phyloP scores from a whole-genome alignment of 192 early-diverging fungal genomes.

The Diversispora eburnea region DNA sequence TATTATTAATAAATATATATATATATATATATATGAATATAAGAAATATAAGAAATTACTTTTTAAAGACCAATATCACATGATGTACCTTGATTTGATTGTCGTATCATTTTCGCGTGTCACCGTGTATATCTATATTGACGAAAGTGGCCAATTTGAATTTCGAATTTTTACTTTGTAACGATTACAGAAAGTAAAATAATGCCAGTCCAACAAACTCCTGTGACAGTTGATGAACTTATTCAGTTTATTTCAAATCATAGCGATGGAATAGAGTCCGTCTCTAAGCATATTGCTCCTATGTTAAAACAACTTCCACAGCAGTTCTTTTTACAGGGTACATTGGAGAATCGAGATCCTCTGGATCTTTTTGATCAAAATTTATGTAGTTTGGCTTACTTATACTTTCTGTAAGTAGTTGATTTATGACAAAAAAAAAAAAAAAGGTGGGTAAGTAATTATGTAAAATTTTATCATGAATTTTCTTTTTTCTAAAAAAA shows the following conservation, averaged over 20 bases:
- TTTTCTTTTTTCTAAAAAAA: too few species aligned
- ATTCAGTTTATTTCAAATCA: neutral
- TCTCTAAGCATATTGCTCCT: neutral
- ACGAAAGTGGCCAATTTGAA: too few species aligned
- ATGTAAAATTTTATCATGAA: too few species aligned
- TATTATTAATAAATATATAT: neutral
- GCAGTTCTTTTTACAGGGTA: neutral
- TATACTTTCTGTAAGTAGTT: conserved; percentile 20
- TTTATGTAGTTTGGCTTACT: neutral
- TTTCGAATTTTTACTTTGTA: too few species aligned
- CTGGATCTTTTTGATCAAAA: conserved; percentile 14
- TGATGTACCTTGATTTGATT: too few species aligned
- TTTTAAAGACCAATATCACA: too few species aligned
- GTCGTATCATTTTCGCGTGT: too few species aligned
- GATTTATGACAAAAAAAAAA: too few species aligned
- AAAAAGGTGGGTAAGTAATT: too few species aligned
- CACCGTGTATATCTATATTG: too few species aligned
- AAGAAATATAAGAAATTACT: too few species aligned
- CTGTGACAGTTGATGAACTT: conserved; percentile 7
- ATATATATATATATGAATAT: too few species aligned
- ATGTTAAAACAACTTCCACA: conserved; percentile 1
- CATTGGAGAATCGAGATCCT: conserved; percentile 20
- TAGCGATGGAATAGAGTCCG: neutral
- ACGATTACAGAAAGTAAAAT: neutral
- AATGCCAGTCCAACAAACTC: conserved; percentile 3